Evolutionary conservation across 805 yeast species (phyloP).

Genomic region (Schizosaccharomyces japonicus): DNA sequence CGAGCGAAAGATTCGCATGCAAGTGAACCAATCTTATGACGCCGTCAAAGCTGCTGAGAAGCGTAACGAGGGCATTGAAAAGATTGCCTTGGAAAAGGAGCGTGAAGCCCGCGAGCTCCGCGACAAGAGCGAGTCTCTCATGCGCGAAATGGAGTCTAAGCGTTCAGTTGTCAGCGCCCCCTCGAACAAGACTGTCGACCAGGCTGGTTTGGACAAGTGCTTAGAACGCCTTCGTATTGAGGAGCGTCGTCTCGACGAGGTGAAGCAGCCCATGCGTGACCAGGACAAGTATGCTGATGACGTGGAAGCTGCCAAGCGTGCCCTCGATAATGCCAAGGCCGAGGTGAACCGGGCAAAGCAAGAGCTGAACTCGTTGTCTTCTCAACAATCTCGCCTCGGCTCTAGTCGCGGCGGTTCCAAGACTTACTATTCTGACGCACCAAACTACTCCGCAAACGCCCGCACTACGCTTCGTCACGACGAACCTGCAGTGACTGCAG

Average conservation of each 20-base stretch:
- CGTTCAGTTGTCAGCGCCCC: background rate
- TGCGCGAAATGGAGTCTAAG: background rate
- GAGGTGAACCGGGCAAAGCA: background rate
- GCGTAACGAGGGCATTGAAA: background rate
- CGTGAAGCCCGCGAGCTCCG: background rate
- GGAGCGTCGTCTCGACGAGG: background rate
- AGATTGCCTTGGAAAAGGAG: background rate
- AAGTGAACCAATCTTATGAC: background rate
- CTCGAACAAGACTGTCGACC: background rate
- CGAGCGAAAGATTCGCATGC: background rate
- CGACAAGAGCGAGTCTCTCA: background rate
- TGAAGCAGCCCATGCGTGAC: background rate
- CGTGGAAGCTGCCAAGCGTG: background rate
- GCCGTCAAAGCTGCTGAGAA: conserved; percentile 2
- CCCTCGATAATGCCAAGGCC: background rate
- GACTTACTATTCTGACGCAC: too few species aligned
- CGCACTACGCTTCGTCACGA: too few species aligned
- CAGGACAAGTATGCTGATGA: background rate
- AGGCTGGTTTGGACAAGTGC: background rate
- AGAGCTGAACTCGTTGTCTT: too few species aligned
- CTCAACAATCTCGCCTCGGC: too few species aligned
- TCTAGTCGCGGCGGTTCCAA: too few species aligned
- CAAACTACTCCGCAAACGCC: too few species aligned
- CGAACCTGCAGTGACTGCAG: too few species aligned
- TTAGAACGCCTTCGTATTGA: background rate